A percentile compares a stretch with the other conserved stretches of the same genome.
These are phyloP conservation scores for Larix kaempferi DNA, from an alignment of 75 land plant species.

Conservation along the genomic window DNA sequence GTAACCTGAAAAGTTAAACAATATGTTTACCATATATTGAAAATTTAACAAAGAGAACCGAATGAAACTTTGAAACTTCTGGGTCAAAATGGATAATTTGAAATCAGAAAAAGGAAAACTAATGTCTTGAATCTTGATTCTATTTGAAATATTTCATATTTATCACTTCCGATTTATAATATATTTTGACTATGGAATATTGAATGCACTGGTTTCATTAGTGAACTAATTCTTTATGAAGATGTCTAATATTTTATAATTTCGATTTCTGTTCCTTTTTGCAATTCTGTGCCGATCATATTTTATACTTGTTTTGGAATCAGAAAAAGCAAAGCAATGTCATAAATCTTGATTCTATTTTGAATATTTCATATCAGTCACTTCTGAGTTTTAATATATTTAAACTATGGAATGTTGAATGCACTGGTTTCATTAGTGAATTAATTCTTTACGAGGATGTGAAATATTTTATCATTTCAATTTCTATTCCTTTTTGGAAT, in stretches of 20 bases:
- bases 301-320: neutral
- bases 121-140: too few relatives aligned
- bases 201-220: neutral
- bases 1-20: too few relatives aligned
- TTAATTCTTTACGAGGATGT: neutral
- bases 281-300: too few relatives aligned
- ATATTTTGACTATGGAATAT: neutral
- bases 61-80: too few relatives aligned
- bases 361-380: too few relatives aligned
- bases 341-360: too few relatives aligned
- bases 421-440: neutral
- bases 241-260: neutral
- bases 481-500: neutral
- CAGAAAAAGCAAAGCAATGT: too few relatives aligned
- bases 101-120: too few relatives aligned
- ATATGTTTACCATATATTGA: too few relatives aligned
- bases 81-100: too few relatives aligned
- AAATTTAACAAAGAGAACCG: too few relatives aligned
- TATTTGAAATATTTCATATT: too few relatives aligned
- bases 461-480: neutral
- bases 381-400: neutral
- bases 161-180: neutral
- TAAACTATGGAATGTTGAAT: neutral
- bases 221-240: neutral
- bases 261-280: neutral